A percentile compares a stretch with the other conserved stretches of the same genome.
Evolutionary conservation across 2,329 filamentous ascomycete genomes (phyloP).

Genomic region (Fusarium virguliforme): DNA sequence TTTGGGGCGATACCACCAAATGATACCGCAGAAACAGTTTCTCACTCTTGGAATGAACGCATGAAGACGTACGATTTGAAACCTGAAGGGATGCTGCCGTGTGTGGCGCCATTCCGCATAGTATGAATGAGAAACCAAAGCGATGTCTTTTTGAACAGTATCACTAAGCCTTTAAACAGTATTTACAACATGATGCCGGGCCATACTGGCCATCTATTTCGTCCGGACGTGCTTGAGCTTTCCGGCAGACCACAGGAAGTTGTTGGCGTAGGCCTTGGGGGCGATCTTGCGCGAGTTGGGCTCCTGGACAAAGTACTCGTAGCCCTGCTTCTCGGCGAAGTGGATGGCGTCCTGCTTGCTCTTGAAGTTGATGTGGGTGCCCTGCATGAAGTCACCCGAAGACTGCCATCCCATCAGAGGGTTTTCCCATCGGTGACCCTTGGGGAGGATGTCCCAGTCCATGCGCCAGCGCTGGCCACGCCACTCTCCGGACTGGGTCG

Average conservation of each 20-base stretch:
- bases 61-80: background rate
- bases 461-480: constrained; percentile 90
- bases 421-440: constrained; percentile 99
- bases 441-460: constrained; percentile 96
- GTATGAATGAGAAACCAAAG: constrained; percentile 3
- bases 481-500: constrained; percentile 95
- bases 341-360: constrained; percentile 93
- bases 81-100: background rate
- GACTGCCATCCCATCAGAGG: constrained; percentile 99
- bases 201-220: constrained; percentile 70
- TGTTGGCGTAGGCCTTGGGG: constrained; percentile 95
- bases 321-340: constrained; percentile 98
- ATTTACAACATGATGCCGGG: constrained; percentile 50
- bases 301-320: constrained; percentile 99
- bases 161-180: constrained; percentile 47
- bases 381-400: constrained; percentile 94
- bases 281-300: constrained; percentile 89
- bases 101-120: background rate
- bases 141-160: constrained; percentile 13
- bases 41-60: background rate
- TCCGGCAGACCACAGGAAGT: constrained; percentile 88
- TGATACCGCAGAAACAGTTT: constrained; percentile 7
- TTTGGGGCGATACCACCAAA: constrained; percentile 7
- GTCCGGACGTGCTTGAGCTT: constrained; percentile 91
- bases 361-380: constrained; percentile 91